Evolutionary conservation across 176 grass and related monocot genomes (phyloP), one percentile per base, ranked within the genome.

Genomic region (Leersia perrieri): DNA sequence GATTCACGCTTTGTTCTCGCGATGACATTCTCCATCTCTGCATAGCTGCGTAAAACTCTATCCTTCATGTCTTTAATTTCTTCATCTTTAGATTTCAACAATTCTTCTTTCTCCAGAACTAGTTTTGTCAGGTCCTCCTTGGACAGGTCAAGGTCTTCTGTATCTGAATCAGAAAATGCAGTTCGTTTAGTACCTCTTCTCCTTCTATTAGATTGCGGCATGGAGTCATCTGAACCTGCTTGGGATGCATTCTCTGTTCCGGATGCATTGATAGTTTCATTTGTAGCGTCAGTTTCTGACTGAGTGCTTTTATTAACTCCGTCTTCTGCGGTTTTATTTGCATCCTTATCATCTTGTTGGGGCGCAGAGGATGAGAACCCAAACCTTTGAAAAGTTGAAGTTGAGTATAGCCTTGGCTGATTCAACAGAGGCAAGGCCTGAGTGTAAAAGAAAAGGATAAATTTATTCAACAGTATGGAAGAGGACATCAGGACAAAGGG

Each of bases 101-200:
- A 33, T 58, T 84, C 88, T 18, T 94, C 88, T 74, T 91, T 94
- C 75, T 88, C 89, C 44, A 85, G 72, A 71, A 89, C 86, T 67
- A 89, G 77, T 29, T 94, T 94, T 68, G 88, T 67, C 35, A 94
- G 60, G 57, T 91, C 88, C 74, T 84, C 89, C 74, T 51, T 86
- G 20, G 82, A 87, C 51, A 87, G 70, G 31, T 89, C 86, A 36
- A 64, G 71, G 7, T 25, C 70, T 79, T 94, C 69, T 55, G 80
- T 39, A 77, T 87, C 90, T 87, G 90, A 92, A 87, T 89, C 80
- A 78, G 75, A 89, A 89, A 92, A 92, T 83, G 84, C 72, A 87
- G 66, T 87, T 84, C 36, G 47, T 89, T 89, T 89, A 78, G 84
- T 53, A 73, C 72, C 33, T 74, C 73, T 92, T 63, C 28, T 74